phyloP scores from a whole-genome alignment of 2,329 filamentous ascomycete genomes.

The Tolypocladium tropicale region DNA sequence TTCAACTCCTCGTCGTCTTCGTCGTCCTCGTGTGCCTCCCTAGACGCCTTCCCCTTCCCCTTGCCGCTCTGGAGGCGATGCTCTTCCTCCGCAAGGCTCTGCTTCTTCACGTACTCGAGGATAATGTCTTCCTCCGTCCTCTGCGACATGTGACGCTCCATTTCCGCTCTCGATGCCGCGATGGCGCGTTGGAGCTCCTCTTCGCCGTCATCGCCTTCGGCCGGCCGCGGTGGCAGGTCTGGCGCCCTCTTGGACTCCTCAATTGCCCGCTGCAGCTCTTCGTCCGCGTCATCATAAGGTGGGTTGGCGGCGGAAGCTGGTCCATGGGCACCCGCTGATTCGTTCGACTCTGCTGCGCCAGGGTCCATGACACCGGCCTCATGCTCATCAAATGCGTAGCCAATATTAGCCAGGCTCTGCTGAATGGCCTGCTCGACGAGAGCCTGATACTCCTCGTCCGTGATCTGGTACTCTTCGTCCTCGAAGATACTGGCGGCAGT shows the following conservation, averaged over 20 bases:
- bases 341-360: constrained; percentile 2
- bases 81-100: constrained; percentile 62
- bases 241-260: constrained; percentile 26
- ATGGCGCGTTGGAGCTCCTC: constrained; percentile 36
- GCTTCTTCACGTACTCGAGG: constrained; percentile 67
- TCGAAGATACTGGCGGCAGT: constrained; percentile 21
- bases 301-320: background rate
- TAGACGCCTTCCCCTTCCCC: constrained; percentile 19
- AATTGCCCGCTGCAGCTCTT: constrained; percentile 27
- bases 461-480: constrained; percentile 33
- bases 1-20: constrained; percentile 46
- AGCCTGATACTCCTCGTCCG: constrained; percentile 47
- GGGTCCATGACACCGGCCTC: constrained; percentile 9
- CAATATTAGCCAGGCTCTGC: constrained; percentile 30
- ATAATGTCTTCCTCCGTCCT: constrained; percentile 62
- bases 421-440: constrained; percentile 46
- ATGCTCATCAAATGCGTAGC: constrained; percentile 6
- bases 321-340: background rate
- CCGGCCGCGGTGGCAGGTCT: constrained; percentile 11
- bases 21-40: constrained; percentile 20
- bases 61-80: constrained; percentile 24
- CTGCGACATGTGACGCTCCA: constrained; percentile 28
- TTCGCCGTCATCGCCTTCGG: constrained; percentile 30
- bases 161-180: constrained; percentile 30
- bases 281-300: constrained; percentile 18